These are phyloP conservation scores for Penicillium coprophilum DNA, from an alignment of 495 filamentous ascomycete genomes.

Conservation along the genomic window DNA sequence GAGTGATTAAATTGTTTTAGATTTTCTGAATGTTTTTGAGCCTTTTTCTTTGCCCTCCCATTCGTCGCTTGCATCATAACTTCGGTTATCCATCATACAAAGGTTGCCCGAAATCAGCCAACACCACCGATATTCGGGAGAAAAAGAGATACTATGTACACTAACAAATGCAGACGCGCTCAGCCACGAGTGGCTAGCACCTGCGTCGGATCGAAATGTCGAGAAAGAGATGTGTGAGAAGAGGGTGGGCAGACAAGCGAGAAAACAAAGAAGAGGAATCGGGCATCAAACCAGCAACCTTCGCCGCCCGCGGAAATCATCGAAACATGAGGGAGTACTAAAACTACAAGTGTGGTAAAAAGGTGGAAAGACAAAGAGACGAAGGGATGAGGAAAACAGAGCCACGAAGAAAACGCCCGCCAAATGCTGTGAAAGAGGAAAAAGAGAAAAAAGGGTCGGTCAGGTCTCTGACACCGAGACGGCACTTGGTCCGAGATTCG, in stretches of 20 bases:
- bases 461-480: constrained; percentile 38
- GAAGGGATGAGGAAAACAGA: constrained; percentile 20
- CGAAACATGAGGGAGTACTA: constrained; percentile 33
- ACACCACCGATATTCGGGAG: constrained; percentile 14
- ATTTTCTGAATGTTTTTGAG: constrained; percentile 33
- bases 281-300: constrained; percentile 25
- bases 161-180: constrained; percentile 36
- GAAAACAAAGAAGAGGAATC: constrained; percentile 18
- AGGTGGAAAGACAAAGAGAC: constrained; percentile 23
- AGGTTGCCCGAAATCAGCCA: constrained; percentile 14
- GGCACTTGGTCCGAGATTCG: constrained; percentile 35
- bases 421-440: constrained; percentile 34
- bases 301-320: constrained; percentile 27
- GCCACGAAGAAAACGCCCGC: constrained; percentile 40
- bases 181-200: constrained; percentile 24
- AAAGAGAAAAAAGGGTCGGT: constrained; percentile 30
- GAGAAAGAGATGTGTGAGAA: constrained; percentile 21
- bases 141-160: constrained; percentile 45
- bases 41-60: constrained; percentile 33
- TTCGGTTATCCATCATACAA: constrained; percentile 43
- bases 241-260: constrained; percentile 17
- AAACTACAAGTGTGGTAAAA: constrained; percentile 39
- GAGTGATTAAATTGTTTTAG: constrained; percentile 36
- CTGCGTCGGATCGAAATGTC: constrained; percentile 24
- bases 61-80: constrained; percentile 45